A percentile compares a stretch with the other conserved stretches of the same genome.
These are phyloP conservation scores for Suillus paluster DNA, from an alignment of 768 basidiomycete species.

Conservation along the genomic window DNA sequence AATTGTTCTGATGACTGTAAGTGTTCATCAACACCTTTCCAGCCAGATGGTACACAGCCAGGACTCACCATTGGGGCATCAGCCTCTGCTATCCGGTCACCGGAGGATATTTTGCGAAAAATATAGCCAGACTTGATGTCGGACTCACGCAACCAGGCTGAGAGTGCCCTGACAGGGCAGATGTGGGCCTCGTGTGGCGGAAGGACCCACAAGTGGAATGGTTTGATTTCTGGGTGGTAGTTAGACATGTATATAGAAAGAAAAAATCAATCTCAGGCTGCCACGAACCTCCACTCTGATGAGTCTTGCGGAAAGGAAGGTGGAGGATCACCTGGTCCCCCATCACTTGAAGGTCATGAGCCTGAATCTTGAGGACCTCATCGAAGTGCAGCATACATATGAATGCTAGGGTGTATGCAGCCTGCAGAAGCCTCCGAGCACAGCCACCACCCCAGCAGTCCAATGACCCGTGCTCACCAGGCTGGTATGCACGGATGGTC, in stretches of 20 bases:
- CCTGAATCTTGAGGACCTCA: conserved; percentile 39
- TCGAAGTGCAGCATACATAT: conserved; percentile 39
- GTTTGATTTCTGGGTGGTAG: conserved; percentile 34
- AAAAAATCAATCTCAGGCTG: too few relatives aligned
- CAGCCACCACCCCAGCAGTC: conserved; percentile 39
- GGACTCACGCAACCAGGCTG: conserved; percentile 31
- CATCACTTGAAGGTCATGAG: conserved; percentile 29
- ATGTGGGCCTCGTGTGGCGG: conserved; percentile 32
- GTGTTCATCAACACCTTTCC: too few relatives aligned
- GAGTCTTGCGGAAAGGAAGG: conserved; percentile 32
- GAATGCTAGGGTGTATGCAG: conserved; percentile 39
- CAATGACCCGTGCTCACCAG: conserved; percentile 14
- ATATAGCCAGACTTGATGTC: conserved; percentile 33
- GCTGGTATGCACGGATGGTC: conserved; percentile 21
- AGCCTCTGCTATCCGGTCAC: conserved; percentile 30
- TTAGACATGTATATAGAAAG: too few relatives aligned
- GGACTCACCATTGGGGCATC: conserved; percentile 31
- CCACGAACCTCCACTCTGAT: conserved; percentile 33
- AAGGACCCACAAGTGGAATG: conserved; percentile 31
- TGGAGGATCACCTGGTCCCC: conserved; percentile 23
- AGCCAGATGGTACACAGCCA: too few relatives aligned
- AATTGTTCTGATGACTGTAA: conserved; percentile 43
- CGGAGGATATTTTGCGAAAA: conserved; percentile 34
- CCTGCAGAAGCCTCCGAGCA: conserved; percentile 30
- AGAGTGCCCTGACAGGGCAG: conserved; percentile 39